Evolutionary conservation across 257 asterid genomes (phyloP).

Genomic region (Solanum pimpinellifolium): DNA sequence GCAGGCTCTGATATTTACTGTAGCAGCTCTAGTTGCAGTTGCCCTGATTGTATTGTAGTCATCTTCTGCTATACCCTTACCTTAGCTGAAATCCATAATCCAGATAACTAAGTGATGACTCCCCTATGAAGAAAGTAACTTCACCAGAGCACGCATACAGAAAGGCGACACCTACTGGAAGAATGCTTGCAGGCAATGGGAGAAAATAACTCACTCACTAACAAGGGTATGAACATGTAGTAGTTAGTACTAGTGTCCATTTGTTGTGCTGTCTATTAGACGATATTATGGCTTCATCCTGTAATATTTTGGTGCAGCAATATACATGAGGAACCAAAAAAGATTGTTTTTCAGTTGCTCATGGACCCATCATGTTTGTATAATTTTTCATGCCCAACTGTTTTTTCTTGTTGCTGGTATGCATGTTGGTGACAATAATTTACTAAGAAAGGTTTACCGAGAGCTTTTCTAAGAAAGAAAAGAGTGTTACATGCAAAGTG

Average conservation of each 20-base stretch:
- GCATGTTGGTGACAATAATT: background rate
- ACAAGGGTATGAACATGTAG: background rate
- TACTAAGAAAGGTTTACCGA: too few species aligned
- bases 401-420: background rate
- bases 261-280: background rate
- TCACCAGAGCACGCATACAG: background rate
- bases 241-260: background rate
- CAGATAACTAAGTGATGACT: background rate
- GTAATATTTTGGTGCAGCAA: background rate
- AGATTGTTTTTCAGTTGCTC: background rate
- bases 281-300: background rate
- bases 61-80: background rate
- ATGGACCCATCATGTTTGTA: background rate
- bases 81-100: background rate
- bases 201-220: background rate
- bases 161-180: background rate
- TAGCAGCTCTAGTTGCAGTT: slow-evolving; percentile 8
- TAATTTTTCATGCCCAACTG: background rate
- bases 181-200: background rate
- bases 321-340: background rate
- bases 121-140: background rate
- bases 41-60: slow-evolving; percentile 7
- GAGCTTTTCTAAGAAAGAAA: too few species aligned
- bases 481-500: too few species aligned
- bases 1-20: slow-evolving; percentile 24